Evolutionary conservation across 768 basidiomycete species (phyloP).

Genomic region (Lactifluus echinatus): DNA sequence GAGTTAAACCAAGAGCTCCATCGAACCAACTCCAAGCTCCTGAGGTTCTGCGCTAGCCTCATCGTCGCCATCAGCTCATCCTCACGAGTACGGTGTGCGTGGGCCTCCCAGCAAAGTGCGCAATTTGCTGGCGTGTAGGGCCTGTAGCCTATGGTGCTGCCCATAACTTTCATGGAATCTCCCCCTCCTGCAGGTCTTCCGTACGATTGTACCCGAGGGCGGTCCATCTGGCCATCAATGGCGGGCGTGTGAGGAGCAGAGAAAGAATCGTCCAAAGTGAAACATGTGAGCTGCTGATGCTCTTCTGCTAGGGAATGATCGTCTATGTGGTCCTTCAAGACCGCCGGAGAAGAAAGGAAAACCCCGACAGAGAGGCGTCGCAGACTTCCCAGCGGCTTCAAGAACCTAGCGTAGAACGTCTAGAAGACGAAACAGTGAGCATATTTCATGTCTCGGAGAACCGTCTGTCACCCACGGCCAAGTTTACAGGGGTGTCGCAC

Average conservation of each 20-base stretch:
- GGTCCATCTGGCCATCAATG: not conserved
- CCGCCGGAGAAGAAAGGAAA: conserved; percentile 47
- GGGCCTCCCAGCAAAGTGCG: conserved; percentile 13
- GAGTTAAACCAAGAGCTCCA: conserved; percentile 22
- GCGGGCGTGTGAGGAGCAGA: conserved; percentile 17
- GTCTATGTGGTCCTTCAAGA: conserved; percentile 40
- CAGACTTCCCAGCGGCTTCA: conserved; percentile 40
- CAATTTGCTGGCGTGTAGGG: conserved; percentile 19
- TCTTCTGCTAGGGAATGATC: conserved; percentile 26
- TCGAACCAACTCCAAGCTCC: conserved; percentile 13
- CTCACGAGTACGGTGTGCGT: conserved; percentile 13
- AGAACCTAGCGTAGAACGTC: conserved; percentile 36
- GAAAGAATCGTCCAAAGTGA: conserved; percentile 7
- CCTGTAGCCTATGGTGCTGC: not conserved
- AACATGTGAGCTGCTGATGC: not conserved
- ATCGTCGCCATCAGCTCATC: conserved; percentile 18
- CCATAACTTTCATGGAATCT: not conserved
- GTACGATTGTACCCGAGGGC: conserved; percentile 5
- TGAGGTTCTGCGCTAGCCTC: conserved; percentile 19
- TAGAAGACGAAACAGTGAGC: conserved; percentile 21
- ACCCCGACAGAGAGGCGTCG: conserved; percentile 50
- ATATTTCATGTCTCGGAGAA: not conserved
- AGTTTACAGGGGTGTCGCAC: conserved; percentile 32
- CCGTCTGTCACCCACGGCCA: conserved; percentile 41
- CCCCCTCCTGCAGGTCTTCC: conserved; percentile 10